phyloP scores from a whole-genome alignment of 108 stramenopile species.

The Asterionellopsis glacialis region DNA sequence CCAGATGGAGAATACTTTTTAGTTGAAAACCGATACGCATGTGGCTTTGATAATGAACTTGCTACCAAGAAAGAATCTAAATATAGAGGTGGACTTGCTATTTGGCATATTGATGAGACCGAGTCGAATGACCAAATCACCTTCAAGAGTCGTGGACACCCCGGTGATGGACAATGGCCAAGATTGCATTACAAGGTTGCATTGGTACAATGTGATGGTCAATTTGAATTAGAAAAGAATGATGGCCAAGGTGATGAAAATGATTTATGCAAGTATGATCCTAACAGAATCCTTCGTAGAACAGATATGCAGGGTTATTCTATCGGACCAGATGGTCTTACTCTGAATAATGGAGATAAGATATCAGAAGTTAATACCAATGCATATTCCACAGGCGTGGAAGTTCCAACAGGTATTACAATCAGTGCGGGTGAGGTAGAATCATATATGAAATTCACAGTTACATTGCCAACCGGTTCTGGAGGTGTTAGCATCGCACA shows the following conservation, averaged over 20 bases:
- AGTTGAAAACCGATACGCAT: slow-evolving; percentile 60
- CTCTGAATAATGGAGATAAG: slow-evolving; percentile 16
- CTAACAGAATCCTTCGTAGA: background rate
- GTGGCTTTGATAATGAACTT: slow-evolving; percentile 39
- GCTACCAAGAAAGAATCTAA: background rate
- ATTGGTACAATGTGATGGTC: slow-evolving; percentile 56
- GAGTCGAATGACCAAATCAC: background rate
- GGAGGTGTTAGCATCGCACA: no score
- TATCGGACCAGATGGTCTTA: slow-evolving; percentile 16
- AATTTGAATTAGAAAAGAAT: slow-evolving; percentile 55
- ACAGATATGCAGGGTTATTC: background rate
- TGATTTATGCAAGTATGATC: slow-evolving; percentile 28
- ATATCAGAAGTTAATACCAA: slow-evolving; percentile 38
- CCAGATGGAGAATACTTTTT: slow-evolving; percentile 55
- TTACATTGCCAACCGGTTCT: background rate
- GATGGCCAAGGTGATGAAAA: slow-evolving; percentile 38
- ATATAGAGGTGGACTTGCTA: slow-evolving; percentile 46
- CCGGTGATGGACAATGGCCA: slow-evolving; percentile 43
- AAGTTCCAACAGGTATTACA: slow-evolving; percentile 29
- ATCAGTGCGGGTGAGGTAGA: slow-evolving; percentile 14
- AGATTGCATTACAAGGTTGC: slow-evolving; percentile 51
- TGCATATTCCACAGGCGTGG: slow-evolving; percentile 32
- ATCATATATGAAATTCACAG: slow-evolving; percentile 13
- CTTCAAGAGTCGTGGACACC: slow-evolving; percentile 22
- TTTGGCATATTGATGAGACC: slow-evolving; percentile 61